These are phyloP conservation scores for Erodium texanum DNA, from an alignment of 441 rosid species.

Conservation along the genomic window DNA sequence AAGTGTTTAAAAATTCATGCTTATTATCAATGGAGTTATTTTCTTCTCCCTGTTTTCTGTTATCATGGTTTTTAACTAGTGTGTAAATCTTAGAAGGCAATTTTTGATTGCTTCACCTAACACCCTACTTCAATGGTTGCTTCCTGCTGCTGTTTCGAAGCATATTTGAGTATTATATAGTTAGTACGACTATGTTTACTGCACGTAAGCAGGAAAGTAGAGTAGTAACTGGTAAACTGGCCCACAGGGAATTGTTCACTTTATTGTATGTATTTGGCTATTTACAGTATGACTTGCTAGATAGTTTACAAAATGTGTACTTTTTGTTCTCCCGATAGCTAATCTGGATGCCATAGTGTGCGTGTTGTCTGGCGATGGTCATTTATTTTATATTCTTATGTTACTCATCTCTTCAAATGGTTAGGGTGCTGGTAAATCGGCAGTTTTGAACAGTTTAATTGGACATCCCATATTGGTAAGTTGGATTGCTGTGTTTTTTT, in stretches of 20 bases:
- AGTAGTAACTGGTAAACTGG: not conserved
- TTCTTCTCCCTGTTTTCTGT: not conserved
- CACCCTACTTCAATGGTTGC: not conserved
- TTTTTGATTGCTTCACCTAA: not conserved
- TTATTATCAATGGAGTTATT: not conserved
- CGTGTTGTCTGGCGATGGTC: not conserved
- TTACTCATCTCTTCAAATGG: constrained; percentile 15
- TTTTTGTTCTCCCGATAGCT: not conserved
- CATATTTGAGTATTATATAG: not conserved
- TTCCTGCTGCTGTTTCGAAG: not conserved
- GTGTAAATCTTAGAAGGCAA: not conserved
- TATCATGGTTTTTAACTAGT: not conserved
- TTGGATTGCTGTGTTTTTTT: constrained; percentile 10
- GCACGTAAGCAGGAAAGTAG: not conserved
- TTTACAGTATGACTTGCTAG: not conserved
- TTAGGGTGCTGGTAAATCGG: constrained; percentile 98
- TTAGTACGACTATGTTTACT: not conserved
- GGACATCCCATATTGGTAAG: constrained; percentile 93
- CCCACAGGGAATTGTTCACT: not conserved
- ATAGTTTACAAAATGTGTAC: not conserved
- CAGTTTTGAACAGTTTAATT: constrained; percentile 73
- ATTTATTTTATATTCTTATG: not conserved
- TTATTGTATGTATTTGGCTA: not conserved
- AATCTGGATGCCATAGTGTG: not conserved
- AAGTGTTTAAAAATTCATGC: not conserved